Evolutionary conservation across 163 green algal genomes (phyloP), one percentile per base, ranked within the genome.

Genomic region (Scenedesmus sp.): DNA sequence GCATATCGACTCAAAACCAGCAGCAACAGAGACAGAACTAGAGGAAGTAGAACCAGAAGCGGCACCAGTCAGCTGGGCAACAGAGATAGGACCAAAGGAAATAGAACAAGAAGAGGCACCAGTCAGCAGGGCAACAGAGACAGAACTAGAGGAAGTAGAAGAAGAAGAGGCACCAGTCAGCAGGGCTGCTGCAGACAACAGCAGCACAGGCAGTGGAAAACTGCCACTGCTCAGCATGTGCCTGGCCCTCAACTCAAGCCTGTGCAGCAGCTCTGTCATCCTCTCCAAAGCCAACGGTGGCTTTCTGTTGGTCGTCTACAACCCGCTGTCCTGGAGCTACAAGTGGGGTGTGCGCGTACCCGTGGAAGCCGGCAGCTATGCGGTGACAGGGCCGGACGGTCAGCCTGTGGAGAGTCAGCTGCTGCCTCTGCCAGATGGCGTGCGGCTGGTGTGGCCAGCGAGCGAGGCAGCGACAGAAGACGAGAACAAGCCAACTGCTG

Each of bases 291-390:
- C n/a, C n/a, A n/a, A 33, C 40, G 61, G 33, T 37, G 20, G 84
- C 33, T 81, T 98, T n/a, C 49, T 94, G 49, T 93, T 98, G 10
- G 91, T 95, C 7, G 81, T 94, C 3, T 98, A 98, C 95, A 98
- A 98, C 90, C 91, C 96, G 2, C 86, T 97, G 35, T 93, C 92
- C 3, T 98, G 94, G 95, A 35, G 56, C 1, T 94, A 96, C 3
- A 87, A 76, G 20, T 88, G 94, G 51, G 40, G 89, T 42, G 33
- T 98, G 4, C 86, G 94, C 10, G 92, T 98, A 61, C 97, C 96
- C 7, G 56, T 97, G 16, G 49, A 49, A 15, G 22, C 80, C 40
- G 43, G n/a, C 20, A 22, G n/a, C 85, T 87, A 76, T 33, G 13
- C 51, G 20, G 89, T 89, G 51, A 44, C 26, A 20, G 82, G 35